Conservation (phyloP, 2,329 filamentous ascomycete genomes). For the Colletotrichum horii region DNA sequence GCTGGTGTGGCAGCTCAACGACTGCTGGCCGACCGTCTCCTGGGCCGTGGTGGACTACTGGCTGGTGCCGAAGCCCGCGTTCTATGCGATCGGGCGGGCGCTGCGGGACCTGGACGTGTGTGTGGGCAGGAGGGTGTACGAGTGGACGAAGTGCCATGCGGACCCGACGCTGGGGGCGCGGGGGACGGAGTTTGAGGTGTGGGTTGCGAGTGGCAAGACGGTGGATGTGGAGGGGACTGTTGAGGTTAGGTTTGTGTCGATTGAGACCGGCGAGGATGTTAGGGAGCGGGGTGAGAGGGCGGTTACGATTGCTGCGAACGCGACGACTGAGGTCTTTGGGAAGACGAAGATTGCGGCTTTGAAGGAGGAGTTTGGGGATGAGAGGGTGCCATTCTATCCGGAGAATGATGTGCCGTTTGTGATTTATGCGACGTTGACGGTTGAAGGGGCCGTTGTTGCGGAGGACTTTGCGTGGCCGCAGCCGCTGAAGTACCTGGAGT, state of each 20-base stretch:
- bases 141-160: conserved; percentile 50
- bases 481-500: conserved; percentile 64
- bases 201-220: conserved; percentile 40
- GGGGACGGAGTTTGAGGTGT: conserved; percentile 48
- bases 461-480: conserved; percentile 64
- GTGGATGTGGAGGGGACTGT: conserved; percentile 30
- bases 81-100: conserved; percentile 52
- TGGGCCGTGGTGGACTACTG: conserved; percentile 61
- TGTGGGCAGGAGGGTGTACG: conserved; percentile 48
- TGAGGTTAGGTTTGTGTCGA: conserved; percentile 44
- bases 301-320: conserved; percentile 37
- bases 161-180: conserved; percentile 42
- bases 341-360: conserved; percentile 27
- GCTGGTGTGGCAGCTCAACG: conserved; percentile 73
- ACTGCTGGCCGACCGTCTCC: conserved; percentile 71
- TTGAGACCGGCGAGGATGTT: conserved; percentile 43
- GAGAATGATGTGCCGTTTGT: conserved; percentile 50
- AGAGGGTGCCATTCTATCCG: conserved; percentile 34
- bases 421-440: conserved; percentile 47
- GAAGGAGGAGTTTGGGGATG: conserved; percentile 14
- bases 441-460: conserved; percentile 44
- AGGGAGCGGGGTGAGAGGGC: conserved; percentile 25
- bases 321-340: conserved; percentile 44
- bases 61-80: conserved; percentile 19
- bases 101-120: conserved; percentile 65